phyloP scores from a whole-genome alignment of 2,329 filamentous ascomycete species.

The Endocalyx cinctus region DNA sequence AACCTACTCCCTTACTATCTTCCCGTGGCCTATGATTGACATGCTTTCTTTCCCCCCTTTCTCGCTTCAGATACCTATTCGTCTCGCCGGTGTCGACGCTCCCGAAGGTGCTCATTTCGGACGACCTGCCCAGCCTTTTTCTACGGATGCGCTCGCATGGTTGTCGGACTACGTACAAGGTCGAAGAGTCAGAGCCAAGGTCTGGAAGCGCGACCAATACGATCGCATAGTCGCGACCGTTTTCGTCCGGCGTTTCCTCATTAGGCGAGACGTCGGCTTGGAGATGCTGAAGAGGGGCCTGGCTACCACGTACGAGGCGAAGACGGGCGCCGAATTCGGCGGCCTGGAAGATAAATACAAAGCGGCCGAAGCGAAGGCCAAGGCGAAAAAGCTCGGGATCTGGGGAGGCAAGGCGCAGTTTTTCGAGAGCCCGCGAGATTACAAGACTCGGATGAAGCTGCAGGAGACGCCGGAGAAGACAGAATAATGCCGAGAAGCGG shows the following conservation, averaged over 20 bases:
- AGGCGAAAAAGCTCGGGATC: conserved; percentile 61
- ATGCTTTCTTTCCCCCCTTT: too few species aligned
- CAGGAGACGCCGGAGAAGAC: conserved; percentile 18
- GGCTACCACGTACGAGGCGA: conserved; percentile 92
- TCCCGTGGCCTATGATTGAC: too few species aligned
- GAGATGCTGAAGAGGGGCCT: conserved; percentile 84
- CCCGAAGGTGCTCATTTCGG: conserved; percentile 94
- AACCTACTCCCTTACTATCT: too few species aligned
- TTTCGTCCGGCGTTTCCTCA: conserved; percentile 63
- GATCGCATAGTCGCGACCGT: conserved; percentile 85
- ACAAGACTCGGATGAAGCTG: conserved; percentile 58
- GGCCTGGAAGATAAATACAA: conserved; percentile 61
- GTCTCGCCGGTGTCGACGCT: conserved; percentile 88
- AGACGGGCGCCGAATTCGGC: conserved; percentile 84
- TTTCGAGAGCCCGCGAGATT: conserved; percentile 82
- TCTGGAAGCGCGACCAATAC: conserved; percentile 87
- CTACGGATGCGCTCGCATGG: conserved; percentile 76
- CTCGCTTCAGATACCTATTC: conserved; percentile 67
- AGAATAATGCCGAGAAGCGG: conserved; percentile 14
- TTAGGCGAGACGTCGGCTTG: conserved; percentile 76
- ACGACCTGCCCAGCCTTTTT: conserved; percentile 76
- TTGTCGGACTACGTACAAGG: conserved; percentile 68
- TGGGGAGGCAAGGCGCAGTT: conserved; percentile 63
- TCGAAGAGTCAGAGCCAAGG: conserved; percentile 72
- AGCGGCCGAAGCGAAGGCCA: conserved; percentile 62